These are phyloP conservation scores for Plenodomus biglobosus DNA, from an alignment of 2,329 filamentous ascomycete species.

Conservation along the genomic window DNA sequence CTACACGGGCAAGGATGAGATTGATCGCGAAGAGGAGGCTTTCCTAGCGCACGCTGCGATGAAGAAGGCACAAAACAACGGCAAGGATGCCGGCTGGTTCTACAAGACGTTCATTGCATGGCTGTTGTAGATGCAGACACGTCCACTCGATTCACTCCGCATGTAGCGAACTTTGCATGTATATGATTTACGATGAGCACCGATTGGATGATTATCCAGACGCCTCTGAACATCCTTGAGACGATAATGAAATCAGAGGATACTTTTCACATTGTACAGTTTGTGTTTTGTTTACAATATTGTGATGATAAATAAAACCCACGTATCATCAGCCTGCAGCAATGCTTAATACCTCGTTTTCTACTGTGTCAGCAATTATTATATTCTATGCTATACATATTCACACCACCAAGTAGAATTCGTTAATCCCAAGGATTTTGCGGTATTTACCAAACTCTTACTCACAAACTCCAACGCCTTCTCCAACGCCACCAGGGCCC, in stretches of 20 bases:
- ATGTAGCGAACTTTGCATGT: neutral
- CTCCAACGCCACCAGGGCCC: too few relatives aligned
- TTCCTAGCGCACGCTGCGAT: conserved; percentile 62
- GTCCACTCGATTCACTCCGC: neutral
- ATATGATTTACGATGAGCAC: neutral
- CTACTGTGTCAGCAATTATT: too few relatives aligned
- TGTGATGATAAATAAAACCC: too few relatives aligned
- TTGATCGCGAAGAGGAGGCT: conserved; percentile 71
- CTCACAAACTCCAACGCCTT: too few relatives aligned
- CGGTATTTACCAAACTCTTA: too few relatives aligned
- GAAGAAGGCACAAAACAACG: conserved; percentile 34
- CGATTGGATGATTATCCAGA: neutral
- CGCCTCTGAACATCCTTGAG: neutral
- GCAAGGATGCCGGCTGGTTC: conserved; percentile 52
- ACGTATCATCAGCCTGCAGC: neutral
- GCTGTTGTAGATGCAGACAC: conserved; percentile 55
- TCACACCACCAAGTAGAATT: too few relatives aligned
- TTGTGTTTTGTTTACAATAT: too few relatives aligned
- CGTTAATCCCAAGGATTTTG: too few relatives aligned
- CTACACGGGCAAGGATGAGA: conserved; percentile 70
- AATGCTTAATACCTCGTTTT: too few relatives aligned
- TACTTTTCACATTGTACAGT: neutral
- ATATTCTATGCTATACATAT: too few relatives aligned
- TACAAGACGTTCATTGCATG: conserved; percentile 62
- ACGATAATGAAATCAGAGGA: neutral